phyloP scores from a whole-genome alignment of 2,329 filamentous ascomycete genomes.

The Byssothecium circinans region DNA sequence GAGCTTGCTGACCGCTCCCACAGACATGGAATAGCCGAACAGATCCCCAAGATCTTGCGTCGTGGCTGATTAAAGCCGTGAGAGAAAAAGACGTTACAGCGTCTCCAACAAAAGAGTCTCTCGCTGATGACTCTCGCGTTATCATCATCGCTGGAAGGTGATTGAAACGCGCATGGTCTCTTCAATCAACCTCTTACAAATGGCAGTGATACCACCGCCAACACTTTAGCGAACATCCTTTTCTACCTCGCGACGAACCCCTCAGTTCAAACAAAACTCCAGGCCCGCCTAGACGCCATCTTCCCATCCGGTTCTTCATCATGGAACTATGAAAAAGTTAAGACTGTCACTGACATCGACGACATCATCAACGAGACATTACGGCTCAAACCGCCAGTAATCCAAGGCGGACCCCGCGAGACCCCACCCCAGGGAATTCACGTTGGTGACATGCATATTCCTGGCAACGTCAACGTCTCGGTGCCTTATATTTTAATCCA shows the following conservation, averaged over 20 bases:
- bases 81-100: conserved; percentile 42
- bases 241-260: conserved; percentile 41
- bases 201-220: background rate
- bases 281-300: conserved; percentile 29
- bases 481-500: conserved; percentile 2
- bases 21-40: conserved; percentile 27
- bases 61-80: conserved; percentile 46
- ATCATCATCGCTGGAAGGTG: conserved; percentile 42
- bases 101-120: conserved; percentile 29
- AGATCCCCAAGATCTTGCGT: conserved; percentile 41
- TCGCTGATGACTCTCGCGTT: conserved; percentile 39
- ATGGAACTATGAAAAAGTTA: conserved; percentile 36
- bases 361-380: conserved; percentile 40
- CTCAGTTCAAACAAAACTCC: conserved; percentile 31
- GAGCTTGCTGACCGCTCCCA: background rate
- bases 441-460: background rate
- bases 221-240: conserved; percentile 19
- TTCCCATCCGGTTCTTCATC: conserved; percentile 24
- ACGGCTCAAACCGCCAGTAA: conserved; percentile 44
- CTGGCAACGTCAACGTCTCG: conserved; percentile 4
- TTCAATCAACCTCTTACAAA: background rate
- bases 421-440: conserved; percentile 40
- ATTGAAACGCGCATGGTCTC: too few species aligned
- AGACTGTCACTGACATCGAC: conserved; percentile 33
- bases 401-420: conserved; percentile 40